Conservation (phyloP, 495 filamentous ascomycete species). For the Aspergillus heteromorphus region DNA sequence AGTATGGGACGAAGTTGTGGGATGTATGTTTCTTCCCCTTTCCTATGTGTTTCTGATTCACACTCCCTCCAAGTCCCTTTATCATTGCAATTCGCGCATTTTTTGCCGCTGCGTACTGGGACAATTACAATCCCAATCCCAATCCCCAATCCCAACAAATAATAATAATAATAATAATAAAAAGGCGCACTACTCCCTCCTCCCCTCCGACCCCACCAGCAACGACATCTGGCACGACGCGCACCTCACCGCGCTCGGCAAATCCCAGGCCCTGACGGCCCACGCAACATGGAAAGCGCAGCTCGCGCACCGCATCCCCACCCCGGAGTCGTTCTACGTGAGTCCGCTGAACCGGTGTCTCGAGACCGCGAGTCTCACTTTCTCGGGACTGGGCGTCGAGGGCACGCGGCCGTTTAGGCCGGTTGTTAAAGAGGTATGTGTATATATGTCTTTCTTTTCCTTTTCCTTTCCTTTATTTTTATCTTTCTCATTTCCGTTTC, state of each 20-base stretch:
- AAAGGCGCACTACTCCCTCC: slow-evolving; percentile 66
- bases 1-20: slow-evolving; percentile 63
- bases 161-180: not conserved
- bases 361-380: slow-evolving; percentile 59
- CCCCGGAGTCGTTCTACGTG: slow-evolving; percentile 64
- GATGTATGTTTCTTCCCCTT: slow-evolving; percentile 40
- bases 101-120: no score
- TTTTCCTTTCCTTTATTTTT: not conserved
- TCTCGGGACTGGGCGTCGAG: slow-evolving; percentile 50
- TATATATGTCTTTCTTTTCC: not conserved
- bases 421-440: slow-evolving; percentile 57
- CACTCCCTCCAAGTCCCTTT: no score
- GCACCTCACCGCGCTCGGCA: slow-evolving; percentile 58
- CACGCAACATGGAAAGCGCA: slow-evolving; percentile 57
- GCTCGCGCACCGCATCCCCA: slow-evolving; percentile 51
- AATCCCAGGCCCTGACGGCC: slow-evolving; percentile 57
- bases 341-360: slow-evolving; percentile 71
- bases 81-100: no score
- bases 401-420: slow-evolving; percentile 51
- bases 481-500: no score
- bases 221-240: slow-evolving; percentile 68
- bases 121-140: not conserved
- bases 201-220: slow-evolving; percentile 71
- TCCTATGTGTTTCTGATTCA: no score
- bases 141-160: not conserved